phyloP scores from a whole-genome alignment of 148 eudicot species.

The Cornus kousa region DNA sequence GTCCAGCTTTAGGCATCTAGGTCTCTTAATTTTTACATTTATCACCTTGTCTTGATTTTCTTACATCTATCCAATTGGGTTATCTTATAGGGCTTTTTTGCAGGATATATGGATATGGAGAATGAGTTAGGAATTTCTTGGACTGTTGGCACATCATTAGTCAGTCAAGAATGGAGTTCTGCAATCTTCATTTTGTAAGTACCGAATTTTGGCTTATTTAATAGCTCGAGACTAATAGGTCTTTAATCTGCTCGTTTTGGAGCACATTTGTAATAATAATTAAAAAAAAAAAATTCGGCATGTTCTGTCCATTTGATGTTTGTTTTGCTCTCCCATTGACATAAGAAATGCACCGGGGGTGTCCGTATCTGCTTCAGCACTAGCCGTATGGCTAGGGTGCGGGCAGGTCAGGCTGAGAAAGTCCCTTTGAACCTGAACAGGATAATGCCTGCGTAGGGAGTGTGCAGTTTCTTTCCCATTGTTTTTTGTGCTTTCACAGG shows the following conservation, averaged over 20 bases:
- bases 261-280: constrained; percentile 21
- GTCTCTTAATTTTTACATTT: background rate
- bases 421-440: constrained; percentile 99
- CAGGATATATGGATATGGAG: background rate
- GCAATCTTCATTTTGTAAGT: constrained; percentile 36
- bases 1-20: no score
- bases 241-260: constrained; percentile 13
- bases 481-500: constrained; percentile 56
- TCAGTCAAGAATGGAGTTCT: constrained; percentile 7
- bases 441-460: constrained; percentile 99
- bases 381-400: constrained; percentile 22
- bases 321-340: constrained; percentile 40
- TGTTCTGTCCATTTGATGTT: background rate
- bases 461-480: constrained; percentile 60
- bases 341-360: constrained; percentile 95
- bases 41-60: background rate
- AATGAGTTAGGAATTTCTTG: constrained; percentile 6
- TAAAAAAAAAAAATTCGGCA: background rate
- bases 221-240: constrained; percentile 16
- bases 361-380: constrained; percentile 69
- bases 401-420: constrained; percentile 84
- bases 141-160: background rate
- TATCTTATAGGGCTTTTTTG: background rate
- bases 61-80: background rate
- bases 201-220: constrained; percentile 31